Evolutionary conservation across 495 filamentous ascomycete species (phyloP), one percentile per base, ranked within the genome.

Genomic region (Articulospora tetracladia): DNA sequence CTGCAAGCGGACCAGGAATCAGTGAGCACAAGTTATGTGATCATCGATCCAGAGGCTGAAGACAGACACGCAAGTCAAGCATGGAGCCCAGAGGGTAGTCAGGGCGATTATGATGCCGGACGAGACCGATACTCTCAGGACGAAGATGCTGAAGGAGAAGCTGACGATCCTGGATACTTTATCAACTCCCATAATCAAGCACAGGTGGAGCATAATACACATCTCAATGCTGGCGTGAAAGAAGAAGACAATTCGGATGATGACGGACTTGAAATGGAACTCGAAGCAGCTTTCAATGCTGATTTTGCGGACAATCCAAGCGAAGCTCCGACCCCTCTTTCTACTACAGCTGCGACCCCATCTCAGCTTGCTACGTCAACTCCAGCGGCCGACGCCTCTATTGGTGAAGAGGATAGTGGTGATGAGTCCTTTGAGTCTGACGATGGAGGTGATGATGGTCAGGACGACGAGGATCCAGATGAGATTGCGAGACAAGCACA

Each of bases 1-100:
- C 77, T 97, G 20, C 76, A 80, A 1, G 81, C 83, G 17, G 94
- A 98, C 26, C 83, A 78, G 20, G 73, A 81, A n/a, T 79, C 77
- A 3, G 73, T 76, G 28, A 73, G 64, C 57, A 79, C 81, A 3
- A 76, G 73, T 46, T 89, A 81, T 56, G 82, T 87, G 53, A 74
- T 91, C 51, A 64, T 94, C 15, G 91, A 94, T 52, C 80, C 77
- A 20, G 72, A 80, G 1, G 73, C 53, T 7, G 53, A 74, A 8
- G 70, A 84, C 7, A 75, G 77, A 36, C 76, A 79, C 0, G 80
- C 81, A 10, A 70, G 72, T 24, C 69, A 71, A 27, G 68, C 59
- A 23, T 78, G 78, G 22, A 80, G 41, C 70, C 39, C 39, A 15
- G 39, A 44, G 17, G 57, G 74, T 74, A 25, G 74, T 68, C 1